A percentile compares a stretch with the other conserved stretches of the same genome.
Evolutionary conservation across 1,284 basidiomycete genomes (phyloP).

Genomic region (Tilletia horrida): DNA sequence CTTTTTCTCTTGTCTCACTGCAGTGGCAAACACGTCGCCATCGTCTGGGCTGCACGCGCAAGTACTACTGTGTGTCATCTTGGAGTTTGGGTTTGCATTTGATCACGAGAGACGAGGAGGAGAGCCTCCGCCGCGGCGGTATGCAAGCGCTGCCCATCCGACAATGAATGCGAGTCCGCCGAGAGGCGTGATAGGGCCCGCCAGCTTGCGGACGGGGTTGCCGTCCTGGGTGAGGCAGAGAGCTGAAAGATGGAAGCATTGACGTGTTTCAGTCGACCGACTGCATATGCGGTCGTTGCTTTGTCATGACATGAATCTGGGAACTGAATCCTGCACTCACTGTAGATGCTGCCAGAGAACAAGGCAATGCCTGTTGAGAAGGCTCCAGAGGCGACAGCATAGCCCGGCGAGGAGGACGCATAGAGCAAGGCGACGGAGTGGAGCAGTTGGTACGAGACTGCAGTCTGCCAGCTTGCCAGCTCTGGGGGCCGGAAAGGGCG

Average conservation of each 20-base stretch:
- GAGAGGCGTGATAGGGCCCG: slow-evolving; percentile 47
- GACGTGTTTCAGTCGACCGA: background rate
- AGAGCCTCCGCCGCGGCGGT: background rate
- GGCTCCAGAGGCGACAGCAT: slow-evolving; percentile 36
- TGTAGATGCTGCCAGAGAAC: slow-evolving; percentile 50
- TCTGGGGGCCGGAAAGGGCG: slow-evolving; percentile 25
- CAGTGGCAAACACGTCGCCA: too few relatives aligned
- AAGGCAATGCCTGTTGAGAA: slow-evolving; percentile 49
- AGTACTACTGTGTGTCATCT: too few relatives aligned
- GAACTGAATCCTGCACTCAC: background rate
- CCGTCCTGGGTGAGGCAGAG: slow-evolving; percentile 45
- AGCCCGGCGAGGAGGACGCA: slow-evolving; percentile 29
- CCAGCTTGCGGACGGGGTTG: slow-evolving; percentile 39
- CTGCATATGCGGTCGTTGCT: too few relatives aligned
- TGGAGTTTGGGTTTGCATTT: background rate
- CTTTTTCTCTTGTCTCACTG: too few relatives aligned
- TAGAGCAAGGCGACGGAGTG: slow-evolving; percentile 49
- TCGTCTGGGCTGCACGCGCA: too few relatives aligned
- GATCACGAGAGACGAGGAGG: background rate
- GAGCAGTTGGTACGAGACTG: slow-evolving; percentile 48
- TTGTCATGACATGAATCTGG: background rate
- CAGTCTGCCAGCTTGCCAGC: slow-evolving; percentile 45
- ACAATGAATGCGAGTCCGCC: slow-evolving; percentile 49
- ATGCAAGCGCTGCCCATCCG: slow-evolving; percentile 46
- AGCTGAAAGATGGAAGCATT: background rate